Conservation (phyloP, 2,329 filamentous ascomycete genomes). For the Ophiostoma pallidulum region DNA sequence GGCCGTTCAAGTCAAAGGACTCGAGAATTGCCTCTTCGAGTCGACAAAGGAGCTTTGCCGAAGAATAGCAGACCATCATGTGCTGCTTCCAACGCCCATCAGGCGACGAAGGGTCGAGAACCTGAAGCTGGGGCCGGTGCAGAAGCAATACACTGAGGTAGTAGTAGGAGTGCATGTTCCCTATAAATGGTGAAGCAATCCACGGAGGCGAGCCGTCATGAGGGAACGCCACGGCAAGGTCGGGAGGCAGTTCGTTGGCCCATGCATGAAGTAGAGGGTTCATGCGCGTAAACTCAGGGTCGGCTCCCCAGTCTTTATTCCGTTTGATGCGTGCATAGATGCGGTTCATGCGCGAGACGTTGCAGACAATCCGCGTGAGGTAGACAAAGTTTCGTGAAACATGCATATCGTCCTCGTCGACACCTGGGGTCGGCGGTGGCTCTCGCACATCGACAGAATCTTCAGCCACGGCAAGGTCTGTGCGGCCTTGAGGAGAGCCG, state of each 20-base stretch:
- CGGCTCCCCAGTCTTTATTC: slow-evolving; percentile 71
- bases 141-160: slow-evolving; percentile 78
- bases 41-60: slow-evolving; percentile 76
- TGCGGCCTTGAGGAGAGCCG: slow-evolving; percentile 81
- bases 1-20: slow-evolving; percentile 65
- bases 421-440: slow-evolving; percentile 51
- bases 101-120: slow-evolving; percentile 59
- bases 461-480: slow-evolving; percentile 65
- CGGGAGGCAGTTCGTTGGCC: slow-evolving; percentile 65
- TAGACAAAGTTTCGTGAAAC: slow-evolving; percentile 79
- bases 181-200: slow-evolving; percentile 78
- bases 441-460: slow-evolving; percentile 68
- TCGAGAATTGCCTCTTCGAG: slow-evolving; percentile 76
- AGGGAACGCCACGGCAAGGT: slow-evolving; percentile 70
- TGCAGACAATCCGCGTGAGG: slow-evolving; percentile 66
- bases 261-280: slow-evolving; percentile 70
- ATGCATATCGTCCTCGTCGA: slow-evolving; percentile 66
- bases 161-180: slow-evolving; percentile 84
- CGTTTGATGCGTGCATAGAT: slow-evolving; percentile 61
- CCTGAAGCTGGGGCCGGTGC: slow-evolving; percentile 74
- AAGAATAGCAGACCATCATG: slow-evolving; percentile 75
- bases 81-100: slow-evolving; percentile 79
- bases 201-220: slow-evolving; percentile 71
- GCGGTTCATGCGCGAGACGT: slow-evolving; percentile 67
- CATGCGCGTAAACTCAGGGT: slow-evolving; percentile 72